Conservation (phyloP, 495 filamentous ascomycete species). For the Tuber melanosporum region DNA sequence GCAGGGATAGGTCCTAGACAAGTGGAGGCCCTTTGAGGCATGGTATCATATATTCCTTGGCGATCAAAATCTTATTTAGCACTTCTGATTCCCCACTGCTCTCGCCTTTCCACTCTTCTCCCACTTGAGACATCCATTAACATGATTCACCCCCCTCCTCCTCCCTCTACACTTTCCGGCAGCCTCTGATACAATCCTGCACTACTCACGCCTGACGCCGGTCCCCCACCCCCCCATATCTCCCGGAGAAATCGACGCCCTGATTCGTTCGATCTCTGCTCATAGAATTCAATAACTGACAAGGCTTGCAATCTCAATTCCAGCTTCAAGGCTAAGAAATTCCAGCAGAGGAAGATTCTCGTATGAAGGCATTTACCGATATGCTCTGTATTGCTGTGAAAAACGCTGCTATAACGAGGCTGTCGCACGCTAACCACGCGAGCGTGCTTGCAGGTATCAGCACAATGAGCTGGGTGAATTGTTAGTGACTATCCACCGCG, state of each 20-base stretch:
- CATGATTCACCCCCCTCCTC: not conserved
- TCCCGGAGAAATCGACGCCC: not conserved
- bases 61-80: not conserved
- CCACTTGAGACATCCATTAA: not conserved
- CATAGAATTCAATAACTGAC: not conserved
- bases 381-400: too few relatives aligned
- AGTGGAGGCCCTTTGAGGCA: not conserved
- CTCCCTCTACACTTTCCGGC: not conserved
- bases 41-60: not conserved
- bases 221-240: not conserved
- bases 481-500: not conserved
- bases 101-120: too few relatives aligned
- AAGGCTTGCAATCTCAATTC: not conserved
- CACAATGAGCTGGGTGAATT: not conserved
- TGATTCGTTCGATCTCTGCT: not conserved
- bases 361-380: not conserved
- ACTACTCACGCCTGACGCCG: not conserved
- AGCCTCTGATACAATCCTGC: not conserved
- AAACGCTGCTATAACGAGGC: not conserved
- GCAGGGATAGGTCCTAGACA: not conserved
- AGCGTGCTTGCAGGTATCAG: not conserved
- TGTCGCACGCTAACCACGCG: not conserved
- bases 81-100: not conserved
- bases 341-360: not conserved
- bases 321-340: not conserved